A percentile compares a stretch with the other conserved stretches of the same genome.
phyloP scores from a whole-genome alignment of 164 flowering plant genomes.

The Aristolochia fimbriata region DNA sequence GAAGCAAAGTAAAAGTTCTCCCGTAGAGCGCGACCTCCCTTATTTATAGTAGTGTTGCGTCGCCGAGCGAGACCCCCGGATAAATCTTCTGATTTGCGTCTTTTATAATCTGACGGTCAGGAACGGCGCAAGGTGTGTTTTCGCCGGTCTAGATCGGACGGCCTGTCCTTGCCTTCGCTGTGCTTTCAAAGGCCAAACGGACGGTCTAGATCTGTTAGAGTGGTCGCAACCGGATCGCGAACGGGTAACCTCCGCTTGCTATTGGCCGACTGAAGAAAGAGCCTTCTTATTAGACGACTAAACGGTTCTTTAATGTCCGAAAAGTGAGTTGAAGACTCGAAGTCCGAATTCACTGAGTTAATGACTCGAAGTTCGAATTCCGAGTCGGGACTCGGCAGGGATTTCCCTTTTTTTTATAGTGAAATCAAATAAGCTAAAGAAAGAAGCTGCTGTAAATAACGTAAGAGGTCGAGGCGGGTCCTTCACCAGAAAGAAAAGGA shows the following conservation, averaged over 20 bases:
- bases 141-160: neutral
- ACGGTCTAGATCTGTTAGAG: neutral
- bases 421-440: too few relatives aligned
- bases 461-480: too few relatives aligned
- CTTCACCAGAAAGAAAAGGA: too few relatives aligned
- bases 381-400: too few relatives aligned
- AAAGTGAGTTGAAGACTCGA: conserved; percentile 15
- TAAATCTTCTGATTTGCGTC: neutral
- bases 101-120: neutral
- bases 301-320: conserved; percentile 24
- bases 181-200: neutral
- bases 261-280: neutral
- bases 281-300: neutral
- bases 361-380: conserved; percentile 10
- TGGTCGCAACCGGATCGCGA: neutral
- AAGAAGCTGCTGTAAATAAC: too few relatives aligned
- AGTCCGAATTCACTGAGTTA: conserved; percentile 17
- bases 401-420: too few relatives aligned
- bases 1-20: neutral
- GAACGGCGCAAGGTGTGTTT: neutral
- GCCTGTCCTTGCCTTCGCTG: neutral
- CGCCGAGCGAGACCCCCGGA: neutral
- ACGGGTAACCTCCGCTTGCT: neutral
- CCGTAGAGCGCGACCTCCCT: neutral
- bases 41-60: neutral